Evolutionary conservation across 208 protist species (phyloP).

Genomic region (Phytomonas francai): DNA sequence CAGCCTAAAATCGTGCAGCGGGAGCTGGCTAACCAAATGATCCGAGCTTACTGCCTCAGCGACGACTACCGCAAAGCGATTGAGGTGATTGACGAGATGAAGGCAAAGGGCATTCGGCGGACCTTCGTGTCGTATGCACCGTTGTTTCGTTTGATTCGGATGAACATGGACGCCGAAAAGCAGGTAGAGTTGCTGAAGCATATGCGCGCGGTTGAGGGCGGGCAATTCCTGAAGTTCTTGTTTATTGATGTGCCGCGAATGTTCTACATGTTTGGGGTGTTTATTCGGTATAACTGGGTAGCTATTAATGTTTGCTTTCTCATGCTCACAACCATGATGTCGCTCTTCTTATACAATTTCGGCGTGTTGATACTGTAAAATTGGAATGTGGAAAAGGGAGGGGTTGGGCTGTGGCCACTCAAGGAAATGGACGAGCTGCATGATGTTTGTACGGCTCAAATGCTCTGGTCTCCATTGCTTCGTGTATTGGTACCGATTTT

Average conservation of each 20-base stretch:
- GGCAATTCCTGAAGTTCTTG: conserved; percentile 63
- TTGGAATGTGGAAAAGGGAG: not conserved
- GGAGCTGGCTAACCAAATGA: conserved; percentile 86
- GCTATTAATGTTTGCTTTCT: conserved; percentile 66
- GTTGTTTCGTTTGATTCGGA: conserved; percentile 77
- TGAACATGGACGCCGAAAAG: conserved; percentile 42
- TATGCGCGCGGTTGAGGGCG: conserved; percentile 77
- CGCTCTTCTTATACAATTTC: conserved; percentile 27
- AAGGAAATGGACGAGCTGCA: not conserved
- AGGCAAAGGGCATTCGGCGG: conserved; percentile 56
- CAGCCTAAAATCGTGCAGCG: conserved; percentile 85
- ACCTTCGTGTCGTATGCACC: conserved; percentile 89
- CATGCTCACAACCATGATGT: conserved; percentile 24
- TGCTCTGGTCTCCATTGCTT: not conserved
- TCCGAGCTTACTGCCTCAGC: conserved; percentile 72
- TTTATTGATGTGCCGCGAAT: conserved; percentile 84
- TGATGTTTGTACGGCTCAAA: not conserved
- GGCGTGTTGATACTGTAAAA: conserved; percentile 11
- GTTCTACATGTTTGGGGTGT: conserved; percentile 82
- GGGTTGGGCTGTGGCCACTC: not conserved
- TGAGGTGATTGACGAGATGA: conserved; percentile 77
- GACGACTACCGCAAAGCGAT: conserved; percentile 70
- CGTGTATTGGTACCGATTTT: not conserved
- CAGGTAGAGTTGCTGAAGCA: conserved; percentile 61
- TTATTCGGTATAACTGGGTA: conserved; percentile 84